Evolutionary conservation across 805 yeast species (phyloP), one percentile per base, ranked within the genome.

Genomic region (Zygosaccharomyces kombuchaensis): DNA sequence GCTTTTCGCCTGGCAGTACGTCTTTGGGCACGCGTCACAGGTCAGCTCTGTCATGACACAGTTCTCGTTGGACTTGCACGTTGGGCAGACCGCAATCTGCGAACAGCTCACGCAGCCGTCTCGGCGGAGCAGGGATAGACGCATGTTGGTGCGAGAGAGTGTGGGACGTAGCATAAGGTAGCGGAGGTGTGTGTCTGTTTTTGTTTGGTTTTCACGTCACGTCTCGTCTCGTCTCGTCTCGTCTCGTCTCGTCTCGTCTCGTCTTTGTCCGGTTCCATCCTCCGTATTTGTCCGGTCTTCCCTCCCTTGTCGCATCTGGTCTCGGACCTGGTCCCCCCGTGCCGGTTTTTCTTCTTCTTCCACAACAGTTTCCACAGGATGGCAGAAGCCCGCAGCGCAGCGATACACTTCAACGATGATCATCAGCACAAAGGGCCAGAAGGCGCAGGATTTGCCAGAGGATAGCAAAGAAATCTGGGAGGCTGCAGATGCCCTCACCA

Each of bases 21-120:
- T 73, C 6, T 62, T 59, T 0, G 90, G 78, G 60, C 91, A 84
- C 39, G 67, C 45, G 2, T 62, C 43, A 59, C 90, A 84, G 0
- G 87, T 72, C 51, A 75, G 80, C 0, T 76, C 65, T 0, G 84
- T 72, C 55, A 75, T 62, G 2, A 67, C 71, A 62, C 91, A 84
- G 53, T 69, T 68, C 58, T 81, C 77, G 50, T 73, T 74, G 10
- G 55, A 57, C 0, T 64, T 65, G 62, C 90, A 84, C 6, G 50
- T 49, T 3, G 87, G 88, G 63, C 87, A 81, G 3, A 64, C 42
- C 8, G 74, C 76, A 1, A 63, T 48, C 1, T 56, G 48, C 0
- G 72, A 54, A 45, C 80, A 76, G 0, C 54, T 43, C 3, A 74
- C 73, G 59, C 78, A 74, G 0, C 74, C 74, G 27, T 10, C 34